These are phyloP conservation scores for Populus deltoides DNA, from an alignment of 345 rosid species.

Conservation along the genomic window DNA sequence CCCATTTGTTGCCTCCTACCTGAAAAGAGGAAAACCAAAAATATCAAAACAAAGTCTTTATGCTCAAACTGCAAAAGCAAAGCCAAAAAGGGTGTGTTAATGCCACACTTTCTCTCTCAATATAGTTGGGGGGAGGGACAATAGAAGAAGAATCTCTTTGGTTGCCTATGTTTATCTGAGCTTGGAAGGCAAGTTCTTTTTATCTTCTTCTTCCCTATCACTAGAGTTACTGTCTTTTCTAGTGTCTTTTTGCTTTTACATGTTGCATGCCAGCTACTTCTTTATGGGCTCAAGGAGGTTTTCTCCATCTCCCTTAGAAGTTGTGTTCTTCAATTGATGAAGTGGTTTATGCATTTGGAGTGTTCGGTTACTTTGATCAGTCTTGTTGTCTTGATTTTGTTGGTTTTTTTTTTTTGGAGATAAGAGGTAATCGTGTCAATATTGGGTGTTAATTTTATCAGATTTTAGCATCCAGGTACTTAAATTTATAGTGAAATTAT, in stretches of 20 bases:
- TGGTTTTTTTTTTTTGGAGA: background rate
- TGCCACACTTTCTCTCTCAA: background rate
- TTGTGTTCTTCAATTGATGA: conserved; percentile 6
- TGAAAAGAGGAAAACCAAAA: background rate
- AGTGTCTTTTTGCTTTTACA: background rate
- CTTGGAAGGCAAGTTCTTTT: conserved; percentile 22
- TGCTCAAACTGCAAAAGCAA: conserved; percentile 10
- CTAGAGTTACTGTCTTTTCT: background rate
- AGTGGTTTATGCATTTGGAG: conserved; percentile 12
- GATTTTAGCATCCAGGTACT: conserved; percentile 15
- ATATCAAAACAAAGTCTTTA: background rate
- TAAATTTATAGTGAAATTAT: background rate
- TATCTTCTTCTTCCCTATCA: conserved; percentile 13
- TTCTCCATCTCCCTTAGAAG: background rate
- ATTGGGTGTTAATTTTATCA: background rate
- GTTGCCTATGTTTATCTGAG: background rate
- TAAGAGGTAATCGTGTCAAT: conserved; percentile 9
- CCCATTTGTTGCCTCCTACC: conserved; percentile 17
- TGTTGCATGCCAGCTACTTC: conserved; percentile 11
- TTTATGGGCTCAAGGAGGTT: background rate
- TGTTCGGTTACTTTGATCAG: background rate
- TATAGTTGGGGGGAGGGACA: background rate
- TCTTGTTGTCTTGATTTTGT: background rate
- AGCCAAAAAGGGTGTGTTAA: conserved; percentile 12
- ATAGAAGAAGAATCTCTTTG: conserved; percentile 19